Conservation (phyloP, 495 filamentous ascomycete genomes). For the Thozetella sp. region DNA sequence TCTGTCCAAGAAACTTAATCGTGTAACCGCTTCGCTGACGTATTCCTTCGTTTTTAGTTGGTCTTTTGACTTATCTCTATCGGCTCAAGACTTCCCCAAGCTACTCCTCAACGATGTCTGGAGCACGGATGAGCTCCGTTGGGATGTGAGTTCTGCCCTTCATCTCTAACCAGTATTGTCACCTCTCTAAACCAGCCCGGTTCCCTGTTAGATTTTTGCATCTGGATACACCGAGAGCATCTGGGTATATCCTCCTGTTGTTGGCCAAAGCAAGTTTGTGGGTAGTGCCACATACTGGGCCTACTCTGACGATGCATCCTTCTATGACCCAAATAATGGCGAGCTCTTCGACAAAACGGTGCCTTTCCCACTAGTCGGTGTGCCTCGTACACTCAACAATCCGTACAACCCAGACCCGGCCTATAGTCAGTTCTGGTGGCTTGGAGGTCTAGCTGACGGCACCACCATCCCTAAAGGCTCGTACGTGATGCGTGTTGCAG, state of each 20-base stretch:
- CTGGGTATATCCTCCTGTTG: constrained; percentile 34
- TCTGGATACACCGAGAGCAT: constrained; percentile 19
- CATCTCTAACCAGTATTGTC: neutral
- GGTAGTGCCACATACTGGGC: constrained; percentile 26
- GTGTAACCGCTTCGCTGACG: neutral
- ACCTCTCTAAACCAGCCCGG: neutral
- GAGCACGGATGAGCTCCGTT: constrained; percentile 24
- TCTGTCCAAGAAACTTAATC: neutral
- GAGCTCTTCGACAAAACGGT: constrained; percentile 12
- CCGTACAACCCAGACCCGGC: neutral
- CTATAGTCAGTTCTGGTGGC: constrained; percentile 24
- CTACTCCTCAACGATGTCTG: constrained; percentile 21
- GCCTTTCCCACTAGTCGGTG: constrained; percentile 23
- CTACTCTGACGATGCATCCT: constrained; percentile 7
- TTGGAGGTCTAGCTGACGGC: constrained; percentile 30
- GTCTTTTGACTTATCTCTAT: constrained; percentile 21
- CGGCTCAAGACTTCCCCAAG: constrained; percentile 15
- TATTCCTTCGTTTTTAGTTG: constrained; percentile 4
- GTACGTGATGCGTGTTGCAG: constrained; percentile 29
- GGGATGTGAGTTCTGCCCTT: constrained; percentile 8
- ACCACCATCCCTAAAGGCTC: constrained; percentile 31
- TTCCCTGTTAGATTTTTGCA: constrained; percentile 27
- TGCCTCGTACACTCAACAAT: constrained; percentile 6
- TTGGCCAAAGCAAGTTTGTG: constrained; percentile 29
- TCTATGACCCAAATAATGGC: constrained; percentile 15